These are phyloP conservation scores for Stereum hirsutum DNA, from an alignment of 1,284 basidiomycete genomes.

Conservation along the genomic window DNA sequence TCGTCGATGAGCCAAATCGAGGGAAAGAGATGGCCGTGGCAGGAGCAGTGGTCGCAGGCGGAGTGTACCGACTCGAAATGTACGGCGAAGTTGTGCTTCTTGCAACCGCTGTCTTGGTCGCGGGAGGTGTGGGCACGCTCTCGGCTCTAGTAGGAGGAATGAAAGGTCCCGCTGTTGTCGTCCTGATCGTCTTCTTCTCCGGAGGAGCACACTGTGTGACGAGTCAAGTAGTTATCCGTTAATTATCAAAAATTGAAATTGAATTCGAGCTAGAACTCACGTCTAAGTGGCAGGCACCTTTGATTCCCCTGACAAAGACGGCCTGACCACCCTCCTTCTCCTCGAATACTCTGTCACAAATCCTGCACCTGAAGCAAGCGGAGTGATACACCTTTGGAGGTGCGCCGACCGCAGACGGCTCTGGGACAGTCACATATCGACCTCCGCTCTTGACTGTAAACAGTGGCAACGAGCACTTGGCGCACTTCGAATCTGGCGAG, in stretches of 20 bases:
- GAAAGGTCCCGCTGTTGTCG: slow-evolving; percentile 15
- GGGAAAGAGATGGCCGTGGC: slow-evolving; percentile 33
- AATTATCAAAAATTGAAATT: neutral
- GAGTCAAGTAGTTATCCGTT: slow-evolving; percentile 6
- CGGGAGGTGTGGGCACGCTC: slow-evolving; percentile 4
- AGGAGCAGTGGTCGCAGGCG: slow-evolving; percentile 30
- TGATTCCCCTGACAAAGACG: slow-evolving; percentile 52
- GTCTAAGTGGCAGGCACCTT: slow-evolving; percentile 64
- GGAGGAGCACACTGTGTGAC: slow-evolving; percentile 50
- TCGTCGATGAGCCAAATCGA: slow-evolving; percentile 54
- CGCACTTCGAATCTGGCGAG: slow-evolving; percentile 28
- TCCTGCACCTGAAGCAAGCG: slow-evolving; percentile 61
- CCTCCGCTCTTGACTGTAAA: slow-evolving; percentile 46
- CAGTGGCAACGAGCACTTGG: slow-evolving; percentile 47
- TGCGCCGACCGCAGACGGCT: slow-evolving; percentile 28
- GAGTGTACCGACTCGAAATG: slow-evolving; percentile 37
- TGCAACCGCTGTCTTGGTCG: slow-evolving; percentile 11
- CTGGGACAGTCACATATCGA: slow-evolving; percentile 61
- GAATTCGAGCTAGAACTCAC: slow-evolving; percentile 28
- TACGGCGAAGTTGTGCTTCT: slow-evolving; percentile 16
- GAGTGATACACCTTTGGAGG: slow-evolving; percentile 55
- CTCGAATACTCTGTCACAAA: slow-evolving; percentile 56
- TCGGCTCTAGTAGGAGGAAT: slow-evolving; percentile 14
- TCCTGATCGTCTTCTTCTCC: slow-evolving; percentile 32
- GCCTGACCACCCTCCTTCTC: slow-evolving; percentile 53